Conservation (phyloP, 257 asterid species). For the Petrea volubilis region DNA sequence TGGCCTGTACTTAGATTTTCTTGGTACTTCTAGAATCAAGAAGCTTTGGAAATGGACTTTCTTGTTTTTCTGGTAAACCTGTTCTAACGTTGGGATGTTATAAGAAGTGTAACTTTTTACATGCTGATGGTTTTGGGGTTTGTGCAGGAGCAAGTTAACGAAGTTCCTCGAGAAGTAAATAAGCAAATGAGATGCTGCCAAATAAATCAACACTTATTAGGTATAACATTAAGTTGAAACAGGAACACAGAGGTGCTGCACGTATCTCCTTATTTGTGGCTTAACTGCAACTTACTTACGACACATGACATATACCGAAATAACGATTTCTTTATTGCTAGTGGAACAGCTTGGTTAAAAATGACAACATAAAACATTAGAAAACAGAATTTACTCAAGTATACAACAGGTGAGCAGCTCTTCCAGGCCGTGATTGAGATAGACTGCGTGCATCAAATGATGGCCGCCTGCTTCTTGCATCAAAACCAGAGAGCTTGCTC, state of each 20-base stretch:
- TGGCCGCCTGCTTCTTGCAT: constrained; percentile 37
- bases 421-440: constrained; percentile 34
- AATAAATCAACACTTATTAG: neutral
- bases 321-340: neutral
- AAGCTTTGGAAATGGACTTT: too few species aligned
- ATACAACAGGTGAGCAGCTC: constrained; percentile 34
- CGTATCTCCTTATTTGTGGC: neutral
- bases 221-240: neutral
- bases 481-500: constrained; percentile 35
- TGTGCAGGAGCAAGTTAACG: too few species aligned
- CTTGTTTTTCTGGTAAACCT: too few species aligned
- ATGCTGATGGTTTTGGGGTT: neutral
- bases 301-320: neutral
- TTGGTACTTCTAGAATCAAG: too few species aligned
- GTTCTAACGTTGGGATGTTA: too few species aligned
- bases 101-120: neutral
- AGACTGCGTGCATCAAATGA: constrained; percentile 37
- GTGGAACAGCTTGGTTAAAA: neutral
- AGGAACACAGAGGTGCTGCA: neutral
- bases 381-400: constrained; percentile 17
- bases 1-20: too few species aligned
- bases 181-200: neutral
- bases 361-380: neutral
- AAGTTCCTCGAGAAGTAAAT: too few species aligned
- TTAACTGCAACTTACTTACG: neutral